Evolutionary conservation across 352 stramenopile species (phyloP).

Genomic region (Globisporangium barbulae): DNA sequence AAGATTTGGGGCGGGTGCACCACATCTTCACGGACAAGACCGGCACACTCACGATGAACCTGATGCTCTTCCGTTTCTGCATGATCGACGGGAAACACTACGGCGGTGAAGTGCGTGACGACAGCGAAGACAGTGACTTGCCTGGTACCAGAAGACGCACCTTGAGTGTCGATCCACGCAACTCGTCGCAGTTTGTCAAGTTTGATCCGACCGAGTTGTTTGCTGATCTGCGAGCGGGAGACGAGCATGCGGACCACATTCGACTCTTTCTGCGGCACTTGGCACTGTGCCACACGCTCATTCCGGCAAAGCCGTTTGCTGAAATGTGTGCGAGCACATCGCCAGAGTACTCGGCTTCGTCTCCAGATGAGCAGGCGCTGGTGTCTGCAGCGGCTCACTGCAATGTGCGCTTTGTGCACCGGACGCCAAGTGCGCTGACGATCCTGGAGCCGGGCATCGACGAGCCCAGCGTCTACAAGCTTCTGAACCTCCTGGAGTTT

Average conservation of each 20-base stretch:
- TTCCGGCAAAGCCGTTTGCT: slow-evolving; percentile 59
- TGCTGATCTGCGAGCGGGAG: slow-evolving; percentile 40
- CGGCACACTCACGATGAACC: slow-evolving; percentile 93
- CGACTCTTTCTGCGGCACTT: slow-evolving; percentile 69
- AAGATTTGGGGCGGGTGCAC: slow-evolving; percentile 90
- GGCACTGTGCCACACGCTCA: slow-evolving; percentile 76
- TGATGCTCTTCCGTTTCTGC: slow-evolving; percentile 96
- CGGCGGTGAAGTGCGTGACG: slow-evolving; percentile 66
- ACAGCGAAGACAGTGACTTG: slow-evolving; percentile 30
- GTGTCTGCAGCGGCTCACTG: slow-evolving; percentile 71
- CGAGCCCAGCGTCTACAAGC: slow-evolving; percentile 62
- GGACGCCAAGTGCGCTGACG: slow-evolving; percentile 54
- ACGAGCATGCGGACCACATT: slow-evolving; percentile 40
- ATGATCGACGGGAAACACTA: slow-evolving; percentile 92
- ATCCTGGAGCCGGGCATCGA: slow-evolving; percentile 44
- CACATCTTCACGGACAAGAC: slow-evolving; percentile 96
- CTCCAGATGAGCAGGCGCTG: slow-evolving; percentile 76
- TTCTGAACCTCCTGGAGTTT: slow-evolving; percentile 96
- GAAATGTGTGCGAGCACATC: slow-evolving; percentile 76
- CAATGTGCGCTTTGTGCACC: slow-evolving; percentile 77
- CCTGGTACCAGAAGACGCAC: background rate
- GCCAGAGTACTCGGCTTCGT: slow-evolving; percentile 78
- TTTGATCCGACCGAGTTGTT: slow-evolving; percentile 74
- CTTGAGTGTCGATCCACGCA: background rate
- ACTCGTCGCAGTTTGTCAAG: slow-evolving; percentile 43